Conservation (phyloP, 164 flowering plant genomes). For the Chloranthus sessilifolius region DNA sequence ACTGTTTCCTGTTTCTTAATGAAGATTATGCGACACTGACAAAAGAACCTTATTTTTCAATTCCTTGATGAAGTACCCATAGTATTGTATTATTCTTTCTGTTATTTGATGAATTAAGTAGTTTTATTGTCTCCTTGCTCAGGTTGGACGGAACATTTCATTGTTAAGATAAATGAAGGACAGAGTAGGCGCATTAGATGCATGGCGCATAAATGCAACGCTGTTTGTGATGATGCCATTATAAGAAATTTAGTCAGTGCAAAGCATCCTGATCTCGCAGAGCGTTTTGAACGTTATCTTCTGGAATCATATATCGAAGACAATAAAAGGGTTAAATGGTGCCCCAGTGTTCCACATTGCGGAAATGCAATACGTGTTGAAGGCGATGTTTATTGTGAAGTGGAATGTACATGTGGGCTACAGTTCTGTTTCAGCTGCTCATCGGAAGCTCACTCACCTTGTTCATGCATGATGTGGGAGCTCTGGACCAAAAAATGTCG, state of each 20-base stretch:
- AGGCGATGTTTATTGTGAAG: conserved; percentile 65
- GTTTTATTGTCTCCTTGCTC: conserved; percentile 10
- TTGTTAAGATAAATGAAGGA: conserved; percentile 79
- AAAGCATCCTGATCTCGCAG: conserved; percentile 58
- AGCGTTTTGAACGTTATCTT: conserved; percentile 76
- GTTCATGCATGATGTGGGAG: conserved; percentile 91
- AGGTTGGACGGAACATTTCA: conserved; percentile 78
- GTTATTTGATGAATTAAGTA: too few species aligned
- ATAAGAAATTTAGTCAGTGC: conserved; percentile 53
- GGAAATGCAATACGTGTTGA: conserved; percentile 90
- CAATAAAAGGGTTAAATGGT: conserved; percentile 85
- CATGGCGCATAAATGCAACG: conserved; percentile 89
- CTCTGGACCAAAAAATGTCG: conserved; percentile 75
- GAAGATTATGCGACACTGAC: too few species aligned
- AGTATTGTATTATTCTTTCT: too few species aligned
- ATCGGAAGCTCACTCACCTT: conserved; percentile 87
- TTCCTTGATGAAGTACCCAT: too few species aligned
- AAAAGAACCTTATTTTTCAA: too few species aligned
- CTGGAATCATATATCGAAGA: conserved; percentile 84
- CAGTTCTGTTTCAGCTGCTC: conserved; percentile 88
- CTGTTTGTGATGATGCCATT: conserved; percentile 75
- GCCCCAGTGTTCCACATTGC: conserved; percentile 93
- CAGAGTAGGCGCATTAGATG: conserved; percentile 78
- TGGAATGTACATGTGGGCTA: conserved; percentile 77
- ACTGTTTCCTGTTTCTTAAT: too few species aligned